Evolutionary conservation across 768 basidiomycete genomes (phyloP), one percentile per base, ranked within the genome.

Genomic region (Amanita rimosa): DNA sequence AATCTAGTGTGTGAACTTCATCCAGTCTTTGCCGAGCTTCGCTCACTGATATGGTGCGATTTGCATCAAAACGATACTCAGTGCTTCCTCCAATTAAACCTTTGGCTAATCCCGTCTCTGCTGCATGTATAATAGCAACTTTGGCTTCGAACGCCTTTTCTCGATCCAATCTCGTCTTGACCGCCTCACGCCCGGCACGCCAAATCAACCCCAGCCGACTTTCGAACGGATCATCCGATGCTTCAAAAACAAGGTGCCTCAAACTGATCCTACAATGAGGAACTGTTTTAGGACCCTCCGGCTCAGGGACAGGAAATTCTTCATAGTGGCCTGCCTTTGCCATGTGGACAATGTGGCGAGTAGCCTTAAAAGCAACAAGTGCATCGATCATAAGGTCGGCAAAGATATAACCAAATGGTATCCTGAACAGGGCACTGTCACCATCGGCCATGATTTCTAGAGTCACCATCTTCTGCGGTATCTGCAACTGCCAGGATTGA

Each of bases 141-240:
- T 92, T 93, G 5, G 81, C 82, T 11, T 70, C 66, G 61, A 95
- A 95, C 1, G 86, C 89, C 27, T 82, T 79, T 49, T 92, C 85
- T 1, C 91, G 76, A 44, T 81, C 84, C 39, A 80, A 63, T 26
- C 93, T 71, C 11, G 78, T 73, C 45, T 73, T 74, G 35, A 82
- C 80, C 42, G 91, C 92, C 34, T 79, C 76, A 33, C 75, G 64
- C 0, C 90, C 92, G 42, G 79, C 75, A 51, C 76, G 71, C 72
- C 78, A 87, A 26, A 90, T 85, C 7, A 85, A 68, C 31, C 79
- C 85, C 16, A 96, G 64, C 51, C 72, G 77, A 13, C 76, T 74
- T 63, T 98, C 94, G 49, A 96, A 79, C 1, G 82, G 76, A 56
- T 92, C 87, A 61, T 98, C 94, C 19, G 80, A 78, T 21, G 81